Evolutionary conservation across 129 eudicot species (phyloP).

Genomic region (Centella asiatica): DNA sequence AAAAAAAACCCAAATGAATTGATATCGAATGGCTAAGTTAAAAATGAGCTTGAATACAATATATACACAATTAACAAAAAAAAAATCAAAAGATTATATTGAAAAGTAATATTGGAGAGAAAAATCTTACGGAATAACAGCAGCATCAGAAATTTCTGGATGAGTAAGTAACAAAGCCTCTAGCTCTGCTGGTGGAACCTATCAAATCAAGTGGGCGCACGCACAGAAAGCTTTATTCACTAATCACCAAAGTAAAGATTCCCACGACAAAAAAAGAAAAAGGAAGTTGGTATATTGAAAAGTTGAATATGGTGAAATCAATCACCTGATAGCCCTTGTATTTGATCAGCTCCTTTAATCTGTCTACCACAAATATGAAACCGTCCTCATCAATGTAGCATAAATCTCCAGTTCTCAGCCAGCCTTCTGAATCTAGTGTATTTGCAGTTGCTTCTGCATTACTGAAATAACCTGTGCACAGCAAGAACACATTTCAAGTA

Average conservation of each 20-base stretch:
- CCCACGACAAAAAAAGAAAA: background rate
- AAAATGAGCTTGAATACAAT: no score
- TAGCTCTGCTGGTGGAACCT: conserved; percentile 99
- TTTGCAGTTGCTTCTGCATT: conserved; percentile 87
- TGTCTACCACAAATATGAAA: conserved; percentile 82
- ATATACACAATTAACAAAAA: no score
- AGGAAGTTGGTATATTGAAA: background rate
- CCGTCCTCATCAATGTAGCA: conserved; percentile 96
- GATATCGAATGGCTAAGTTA: no score
- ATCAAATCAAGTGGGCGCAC: background rate
- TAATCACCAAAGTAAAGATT: background rate
- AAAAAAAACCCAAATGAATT: no score
- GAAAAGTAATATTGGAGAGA: background rate
- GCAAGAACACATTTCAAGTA: conserved; percentile 2
- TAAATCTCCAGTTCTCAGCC: conserved; percentile 91
- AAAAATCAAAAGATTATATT: no score
- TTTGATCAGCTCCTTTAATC: conserved; percentile 88
- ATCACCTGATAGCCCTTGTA: conserved; percentile 95
- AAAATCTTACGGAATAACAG: conserved; percentile 85
- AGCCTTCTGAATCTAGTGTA: conserved; percentile 71
- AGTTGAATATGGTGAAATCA: background rate
- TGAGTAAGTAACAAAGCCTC: conserved; percentile 86
- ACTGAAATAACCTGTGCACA: conserved; percentile 79
- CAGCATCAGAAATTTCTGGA: conserved; percentile 80
- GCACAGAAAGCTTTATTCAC: background rate